Conservation (phyloP, 148 eudicot species). For the Camellia japonica region DNA sequence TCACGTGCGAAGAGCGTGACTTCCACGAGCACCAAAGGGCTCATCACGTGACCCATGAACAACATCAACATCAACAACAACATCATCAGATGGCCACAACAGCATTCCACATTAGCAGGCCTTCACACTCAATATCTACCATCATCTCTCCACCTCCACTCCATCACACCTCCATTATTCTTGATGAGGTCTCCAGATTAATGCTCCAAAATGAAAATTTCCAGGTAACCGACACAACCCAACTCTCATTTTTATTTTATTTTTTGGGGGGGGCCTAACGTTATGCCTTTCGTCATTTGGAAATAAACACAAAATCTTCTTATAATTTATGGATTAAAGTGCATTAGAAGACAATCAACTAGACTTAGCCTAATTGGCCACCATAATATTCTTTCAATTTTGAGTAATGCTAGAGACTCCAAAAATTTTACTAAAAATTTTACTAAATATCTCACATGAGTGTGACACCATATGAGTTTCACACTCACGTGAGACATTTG, state of each 20-base stretch:
- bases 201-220: slow-evolving; percentile 69
- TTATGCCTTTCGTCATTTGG: too few relatives aligned
- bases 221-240: slow-evolving; percentile 50
- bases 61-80: slow-evolving; percentile 23
- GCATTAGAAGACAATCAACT: too few relatives aligned
- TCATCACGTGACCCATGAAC: slow-evolving; percentile 33
- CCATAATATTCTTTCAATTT: too few relatives aligned
- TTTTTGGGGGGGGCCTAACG: background rate
- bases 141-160: slow-evolving; percentile 64
- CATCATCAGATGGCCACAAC: slow-evolving; percentile 36
- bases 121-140: slow-evolving; percentile 63
- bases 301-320: too few relatives aligned
- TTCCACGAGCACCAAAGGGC: slow-evolving; percentile 25
- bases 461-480: too few relatives aligned
- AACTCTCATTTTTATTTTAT: background rate
- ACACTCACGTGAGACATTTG: too few relatives aligned
- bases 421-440: too few relatives aligned
- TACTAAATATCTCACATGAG: too few relatives aligned
- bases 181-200: slow-evolving; percentile 61
- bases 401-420: too few relatives aligned
- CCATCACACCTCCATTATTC: slow-evolving; percentile 67
- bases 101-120: slow-evolving; percentile 65
- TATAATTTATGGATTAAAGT: too few relatives aligned
- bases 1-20: slow-evolving; percentile 50
- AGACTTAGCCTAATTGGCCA: too few relatives aligned